Evolutionary conservation across 169 alveolate genomes (phyloP), one percentile per base, ranked within the genome.

Genomic region (Babesia sp.): DNA sequence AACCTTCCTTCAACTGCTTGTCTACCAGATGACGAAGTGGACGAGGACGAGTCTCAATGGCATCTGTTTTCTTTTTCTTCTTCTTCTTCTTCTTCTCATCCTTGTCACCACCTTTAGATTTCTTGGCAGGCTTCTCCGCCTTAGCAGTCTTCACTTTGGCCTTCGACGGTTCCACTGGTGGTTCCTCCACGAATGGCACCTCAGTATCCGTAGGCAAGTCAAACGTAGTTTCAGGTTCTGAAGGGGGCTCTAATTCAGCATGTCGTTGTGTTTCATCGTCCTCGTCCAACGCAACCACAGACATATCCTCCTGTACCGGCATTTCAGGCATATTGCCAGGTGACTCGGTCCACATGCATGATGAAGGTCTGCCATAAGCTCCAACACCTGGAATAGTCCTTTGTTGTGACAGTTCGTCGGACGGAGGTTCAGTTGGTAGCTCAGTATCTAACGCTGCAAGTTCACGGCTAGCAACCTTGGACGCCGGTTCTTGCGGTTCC

Each of bases 1-100:
- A 78, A n/a, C 86, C 86, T 2, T 78, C 70, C 39, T 61, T 67
- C 33, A 78, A 67, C 29, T 61, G 64, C 41, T 69, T 70, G 68
- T 78, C 56, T 4, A 50, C 63, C 28, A 54, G 42, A 29, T 78
- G 26, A 34, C 71, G 46, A 26, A 78, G 56, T 7, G 86, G 86
- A 6, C 79, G 51, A 16, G 68, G 71, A 9, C 82, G 51, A 1
- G 31, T 39, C 51, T 45, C 74, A 2, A 31, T 33, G n/a, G 8
- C 3, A 20, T 28, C 59, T 3, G 0, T n/a, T 0, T 3, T 20
- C 9, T 44, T 1, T 28, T 33, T 67, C 55, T 51, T 60, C 34
- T 55, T 37, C 26, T 75, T 57, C 26, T 29, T 28, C 67, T 44
- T 50, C 53, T 36, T 75, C 2, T 44, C 44, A 55, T 61, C 24